phyloP scores from a whole-genome alignment of 768 basidiomycete species.

The Pleurotus giganteus region DNA sequence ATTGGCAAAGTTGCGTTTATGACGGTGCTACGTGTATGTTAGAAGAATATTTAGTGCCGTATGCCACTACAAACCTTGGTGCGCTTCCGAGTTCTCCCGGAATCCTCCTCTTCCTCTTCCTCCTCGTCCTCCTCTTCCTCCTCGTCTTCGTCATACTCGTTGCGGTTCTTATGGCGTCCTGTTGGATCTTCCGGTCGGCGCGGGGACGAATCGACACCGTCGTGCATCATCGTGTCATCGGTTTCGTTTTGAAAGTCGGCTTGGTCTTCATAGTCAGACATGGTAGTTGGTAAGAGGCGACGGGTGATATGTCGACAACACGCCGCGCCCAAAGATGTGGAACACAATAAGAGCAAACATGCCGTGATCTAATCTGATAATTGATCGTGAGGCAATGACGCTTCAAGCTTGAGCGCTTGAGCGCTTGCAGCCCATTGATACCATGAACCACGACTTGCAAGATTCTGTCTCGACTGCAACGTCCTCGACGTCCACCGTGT shows the following conservation, averaged over 20 bases:
- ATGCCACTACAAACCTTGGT: constrained; percentile 44
- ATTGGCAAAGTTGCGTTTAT: constrained; percentile 62
- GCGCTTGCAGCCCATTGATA: too few relatives aligned
- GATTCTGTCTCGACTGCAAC: neutral
- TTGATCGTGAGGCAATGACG: too few relatives aligned
- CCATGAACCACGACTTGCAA: constrained; percentile 7
- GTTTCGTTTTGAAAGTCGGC: constrained; percentile 21
- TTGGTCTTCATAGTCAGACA: constrained; percentile 46
- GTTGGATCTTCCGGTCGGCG: constrained; percentile 19
- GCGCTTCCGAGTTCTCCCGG: constrained; percentile 53
- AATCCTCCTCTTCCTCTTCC: constrained; percentile 50
- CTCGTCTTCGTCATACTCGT: constrained; percentile 42
- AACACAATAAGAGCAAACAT: neutral
- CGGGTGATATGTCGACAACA: neutral
- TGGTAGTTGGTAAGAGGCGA: constrained; percentile 28
- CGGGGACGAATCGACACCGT: constrained; percentile 10
- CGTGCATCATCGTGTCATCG: constrained; percentile 38
- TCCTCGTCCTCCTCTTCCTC: constrained; percentile 58
- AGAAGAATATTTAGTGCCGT: constrained; percentile 9
- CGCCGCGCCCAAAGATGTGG: neutral
- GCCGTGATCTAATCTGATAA: constrained; percentile 7
- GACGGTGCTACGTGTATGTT: constrained; percentile 47
- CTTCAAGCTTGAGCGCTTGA: too few relatives aligned
- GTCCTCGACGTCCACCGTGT: constrained; percentile 8
- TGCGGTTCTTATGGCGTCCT: constrained; percentile 27